Percentiles rank a stretch among this genome's conserved stretches.
Evolutionary conservation across 345 rosid species (phyloP).

Genomic region (Moricandia arvensis): DNA sequence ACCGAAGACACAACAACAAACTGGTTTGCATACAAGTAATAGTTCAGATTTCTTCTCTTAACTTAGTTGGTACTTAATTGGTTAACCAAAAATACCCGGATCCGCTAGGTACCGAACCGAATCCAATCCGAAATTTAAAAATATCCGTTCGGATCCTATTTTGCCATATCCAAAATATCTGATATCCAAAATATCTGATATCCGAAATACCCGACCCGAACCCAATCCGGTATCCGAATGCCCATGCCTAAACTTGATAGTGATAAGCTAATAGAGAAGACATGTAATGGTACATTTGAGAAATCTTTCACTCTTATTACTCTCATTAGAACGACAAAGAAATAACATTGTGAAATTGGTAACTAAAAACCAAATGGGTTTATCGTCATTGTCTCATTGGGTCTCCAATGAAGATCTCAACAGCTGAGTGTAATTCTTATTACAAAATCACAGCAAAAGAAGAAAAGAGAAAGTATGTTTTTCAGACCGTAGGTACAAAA

Average conservation of each 20-base stretch:
- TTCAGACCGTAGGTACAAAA: constrained; percentile 8
- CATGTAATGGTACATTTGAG: background rate
- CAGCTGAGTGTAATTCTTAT: constrained; percentile 35
- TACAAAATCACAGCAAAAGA: constrained; percentile 31
- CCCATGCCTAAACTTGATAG: background rate
- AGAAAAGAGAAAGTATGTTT: background rate
- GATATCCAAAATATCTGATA: no score
- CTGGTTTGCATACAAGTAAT: background rate
- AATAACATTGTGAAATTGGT: constrained; percentile 15
- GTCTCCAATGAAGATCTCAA: constrained; percentile 30
- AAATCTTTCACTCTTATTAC: constrained; percentile 24
- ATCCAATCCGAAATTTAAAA: no score
- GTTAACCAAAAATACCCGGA: no score
- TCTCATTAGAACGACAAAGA: constrained; percentile 3
- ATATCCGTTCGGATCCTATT: no score
- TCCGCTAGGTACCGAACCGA: no score
- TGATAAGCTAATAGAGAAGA: no score
- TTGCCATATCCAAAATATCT: no score
- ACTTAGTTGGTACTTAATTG: background rate
- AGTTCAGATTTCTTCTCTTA: background rate
- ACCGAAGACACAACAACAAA: background rate
- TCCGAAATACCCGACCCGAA: no score
- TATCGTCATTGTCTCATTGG: constrained; percentile 26
- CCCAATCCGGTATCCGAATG: no score
- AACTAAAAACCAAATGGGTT: constrained; percentile 30